Base-by-base conservation (phyloP, 768 basidiomycete genomes). In the Suillus subluteus region DNA sequence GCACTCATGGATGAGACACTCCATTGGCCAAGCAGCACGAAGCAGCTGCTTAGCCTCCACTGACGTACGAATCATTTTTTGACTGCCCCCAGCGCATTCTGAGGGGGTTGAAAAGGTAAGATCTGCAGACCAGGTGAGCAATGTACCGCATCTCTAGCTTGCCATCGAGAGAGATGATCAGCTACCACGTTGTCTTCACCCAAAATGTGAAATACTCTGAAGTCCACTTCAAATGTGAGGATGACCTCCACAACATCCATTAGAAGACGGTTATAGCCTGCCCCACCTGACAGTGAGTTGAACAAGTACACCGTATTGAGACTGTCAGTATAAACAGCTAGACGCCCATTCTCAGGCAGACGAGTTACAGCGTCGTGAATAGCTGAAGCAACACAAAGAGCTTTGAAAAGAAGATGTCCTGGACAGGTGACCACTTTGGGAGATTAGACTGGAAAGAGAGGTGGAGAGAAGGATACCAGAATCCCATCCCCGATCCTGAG, bases 221-320 rank as follows among this genome's bases (percentile, higher is more conserved):
- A 55, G 15, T 73, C 69, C 30, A 73, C 66, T 26, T 68, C 41
- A 13, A 35, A 62, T 1, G 56, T 15, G 1, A 74, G 13, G 3
- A 68, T 38, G 21, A 69, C 35, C 7, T 71, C 48, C 37, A 76
- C 68, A 4, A 66, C 71, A 26, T 18, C 23, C 7, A 62, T 41
- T 13, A 75, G 75, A 21, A 76, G 26, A 4, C 18, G 12, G 59
- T 72, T 72, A 55, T 70, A 73, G 0, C n/a, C 23, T 1, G 18
- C 6, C 0, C 7, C 44, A 7, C 6, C 44, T 2, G 44, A 21
- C 18, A 76, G 63, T 32, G 71, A 52, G 61, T 71, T 70, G 63
- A 81, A 82, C 13, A 81, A 76, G 18, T 68, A 56, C 7, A 81
- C 75, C 0, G 77, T 74, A 67, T 79, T 79, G 0, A 65, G 50